Base-by-base conservation (phyloP, 306 rosid genomes). In the Abrus precatorius region DNA sequence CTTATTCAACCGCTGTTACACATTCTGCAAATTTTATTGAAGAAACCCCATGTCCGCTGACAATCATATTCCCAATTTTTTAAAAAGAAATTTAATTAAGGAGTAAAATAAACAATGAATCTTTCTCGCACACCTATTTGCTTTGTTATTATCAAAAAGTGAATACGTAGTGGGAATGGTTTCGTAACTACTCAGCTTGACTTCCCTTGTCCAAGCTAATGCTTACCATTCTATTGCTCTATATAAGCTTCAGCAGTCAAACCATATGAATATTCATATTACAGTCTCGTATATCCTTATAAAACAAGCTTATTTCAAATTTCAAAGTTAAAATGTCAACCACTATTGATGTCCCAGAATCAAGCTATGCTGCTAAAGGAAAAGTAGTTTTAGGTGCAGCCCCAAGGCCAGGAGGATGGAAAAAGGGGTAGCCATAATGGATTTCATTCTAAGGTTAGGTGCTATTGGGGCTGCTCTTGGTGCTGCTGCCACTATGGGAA, bases 401-500 rank as follows among this genome's bases (percentile, higher is more conserved):
- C 0, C 56, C 75, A 6, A 74, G 54, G 59, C 77, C 45, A 34
- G 90, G 88, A 49, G 92, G 97, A 53, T 76, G 71, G 89, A 86
- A 83, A 90, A 86, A 72, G 97, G 97, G n/a, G 7, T 85, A 12
- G 89, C 88, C 32, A 85, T 95, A 13, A 77, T 83, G 48, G 99
- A 91, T 76, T 91, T 92, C 14, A 73, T 95, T 74, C 49, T 95
- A 20, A 86, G 99, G 87, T 77, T 92, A 60, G 97, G 97, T 1
- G 97, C 90, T 12, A 69, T 95, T 0, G 85, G 83, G 0, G 75
- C 97, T 0, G 87, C 93, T 63, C 82, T 92, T 1, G 88, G 86
- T 10, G 97, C 97, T 0, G 95, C 98, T 0, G 89, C 95, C 50
- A 69, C 87, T 20, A 92, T 94, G 98, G 97, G 90, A 53, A 92